These are phyloP conservation scores for Ustilago trichophora DNA, from an alignment of 1,284 basidiomycete species.

Conservation along the genomic window DNA sequence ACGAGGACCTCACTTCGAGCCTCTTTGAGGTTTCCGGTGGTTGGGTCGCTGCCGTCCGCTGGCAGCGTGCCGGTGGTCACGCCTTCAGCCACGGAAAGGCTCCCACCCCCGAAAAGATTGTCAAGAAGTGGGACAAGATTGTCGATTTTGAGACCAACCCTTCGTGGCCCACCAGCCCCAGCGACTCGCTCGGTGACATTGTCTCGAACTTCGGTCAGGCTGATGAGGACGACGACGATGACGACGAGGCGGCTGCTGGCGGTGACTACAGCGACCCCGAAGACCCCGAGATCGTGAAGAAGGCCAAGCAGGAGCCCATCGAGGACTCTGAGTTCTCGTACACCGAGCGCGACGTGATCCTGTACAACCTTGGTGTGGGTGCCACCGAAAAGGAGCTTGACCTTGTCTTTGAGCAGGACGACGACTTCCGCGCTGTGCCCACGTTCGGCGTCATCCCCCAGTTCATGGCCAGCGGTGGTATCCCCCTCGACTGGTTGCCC, in stretches of 20 bases:
- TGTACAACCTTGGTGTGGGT: slow-evolving; percentile 97
- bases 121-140: slow-evolving; percentile 63
- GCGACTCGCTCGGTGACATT: slow-evolving; percentile 63
- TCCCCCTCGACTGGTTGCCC: slow-evolving; percentile 83
- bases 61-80: slow-evolving; percentile 86
- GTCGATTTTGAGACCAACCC: slow-evolving; percentile 64
- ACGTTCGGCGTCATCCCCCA: slow-evolving; percentile 98
- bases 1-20: slow-evolving; percentile 77
- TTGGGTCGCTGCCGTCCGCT: slow-evolving; percentile 89
- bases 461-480: slow-evolving; percentile 69
- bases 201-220: slow-evolving; percentile 59
- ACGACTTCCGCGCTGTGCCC: slow-evolving; percentile 84
- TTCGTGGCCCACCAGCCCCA: slow-evolving; percentile 58
- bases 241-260: slow-evolving; percentile 44
- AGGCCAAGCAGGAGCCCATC: slow-evolving; percentile 76
- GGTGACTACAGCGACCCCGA: slow-evolving; percentile 77
- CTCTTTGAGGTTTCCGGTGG: slow-evolving; percentile 92
- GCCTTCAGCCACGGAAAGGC: slow-evolving; percentile 63
- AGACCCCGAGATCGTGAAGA: slow-evolving; percentile 82
- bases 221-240: slow-evolving; percentile 58
- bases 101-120: slow-evolving; percentile 57
- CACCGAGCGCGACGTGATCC: slow-evolving; percentile 87
- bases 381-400: slow-evolving; percentile 90
- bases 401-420: slow-evolving; percentile 89
- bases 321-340: slow-evolving; percentile 70